Evolutionary conservation across 305 asterid genomes (phyloP), one percentile per base, ranked within the genome.

Genomic region (Fraxinus xanthoxyloides): DNA sequence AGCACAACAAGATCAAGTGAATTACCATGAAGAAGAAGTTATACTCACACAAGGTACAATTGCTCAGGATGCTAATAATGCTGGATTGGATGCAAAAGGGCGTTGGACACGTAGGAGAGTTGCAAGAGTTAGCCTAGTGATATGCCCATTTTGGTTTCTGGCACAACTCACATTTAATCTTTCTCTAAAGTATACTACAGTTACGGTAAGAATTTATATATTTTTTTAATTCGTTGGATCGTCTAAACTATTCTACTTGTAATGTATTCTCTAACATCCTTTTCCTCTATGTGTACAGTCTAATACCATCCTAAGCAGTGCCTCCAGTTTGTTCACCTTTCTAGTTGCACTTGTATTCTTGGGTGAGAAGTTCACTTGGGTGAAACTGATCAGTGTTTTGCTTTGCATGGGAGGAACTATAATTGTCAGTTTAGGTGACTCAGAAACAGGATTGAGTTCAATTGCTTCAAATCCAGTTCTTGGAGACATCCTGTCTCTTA

Each of bases 341-440:
- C 48, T 95, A 83, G 98, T 95, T 6, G 94, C 99, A 34, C 95
- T 95, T 67, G 87, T 90, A 36, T 93, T 92, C 85, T 85, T 94
- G 92, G 97, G 93, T 72, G 99, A 95, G 91, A 90, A 85, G 80
- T 95, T 95, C 84, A 91, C 92, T 24, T 95, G 98, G 98, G 61
- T 92, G 89, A 95, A 94, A 91, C 89, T 95, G 77, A n/a, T 85
- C 31, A 91, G 99, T 36, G 97, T 95, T 76, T 89, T 95, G 51
- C 97, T 95, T 83, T 95, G 99, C 92, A 95, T 93, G 97, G 95
- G 92, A 77, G 99, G 99, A 46, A 91, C 97, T 5, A 85, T 93
- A 6, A 80, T 92, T 56, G 98, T 95, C 82, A 95, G 99, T 87
- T 85, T 94, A 70, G 97, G 96, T 28, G 99, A 95, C 87, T 87